These are phyloP conservation scores for Mycena galericulata DNA, from an alignment of 768 basidiomycete species.

Conservation along the genomic window DNA sequence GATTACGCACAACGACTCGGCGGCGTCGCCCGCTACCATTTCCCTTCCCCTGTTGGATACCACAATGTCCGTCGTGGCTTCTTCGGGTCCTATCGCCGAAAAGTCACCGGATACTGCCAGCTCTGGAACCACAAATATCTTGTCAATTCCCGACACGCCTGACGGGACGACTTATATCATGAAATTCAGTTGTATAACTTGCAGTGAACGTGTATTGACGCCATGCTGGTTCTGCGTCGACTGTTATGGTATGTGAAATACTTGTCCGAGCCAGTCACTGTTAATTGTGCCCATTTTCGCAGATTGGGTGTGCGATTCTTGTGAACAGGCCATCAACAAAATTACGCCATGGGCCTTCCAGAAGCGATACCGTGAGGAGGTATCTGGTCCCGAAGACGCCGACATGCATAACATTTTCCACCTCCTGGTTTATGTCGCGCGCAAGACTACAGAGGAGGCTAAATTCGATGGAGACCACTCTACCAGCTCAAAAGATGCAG, in stretches of 20 bases:
- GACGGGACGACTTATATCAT: background rate
- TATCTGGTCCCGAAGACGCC: background rate
- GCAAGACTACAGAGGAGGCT: background rate
- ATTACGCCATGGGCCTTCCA: constrained; percentile 16
- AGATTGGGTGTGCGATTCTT: constrained; percentile 28
- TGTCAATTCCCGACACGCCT: constrained; percentile 9
- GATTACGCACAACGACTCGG: background rate
- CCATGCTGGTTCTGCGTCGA: constrained; percentile 21
- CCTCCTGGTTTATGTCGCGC: constrained; percentile 1
- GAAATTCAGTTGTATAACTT: background rate
- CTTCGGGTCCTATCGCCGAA: background rate
- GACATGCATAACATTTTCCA: constrained; percentile 11
- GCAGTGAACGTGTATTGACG: background rate
- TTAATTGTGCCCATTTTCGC: background rate
- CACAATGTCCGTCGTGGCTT: background rate
- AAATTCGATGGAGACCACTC: background rate
- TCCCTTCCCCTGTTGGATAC: constrained; percentile 11
- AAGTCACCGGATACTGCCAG: background rate
- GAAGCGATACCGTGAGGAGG: constrained; percentile 13
- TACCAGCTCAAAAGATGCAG: background rate
- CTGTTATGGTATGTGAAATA: constrained; percentile 3
- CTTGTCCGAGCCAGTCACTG: background rate
- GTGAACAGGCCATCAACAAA: constrained; percentile 11
- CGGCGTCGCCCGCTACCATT: background rate
- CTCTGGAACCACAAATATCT: background rate